Percentiles rank a stretch among this genome's conserved stretches.
Conservation (phyloP, 306 rosid species). For the Heteromeles arbutifolia region DNA sequence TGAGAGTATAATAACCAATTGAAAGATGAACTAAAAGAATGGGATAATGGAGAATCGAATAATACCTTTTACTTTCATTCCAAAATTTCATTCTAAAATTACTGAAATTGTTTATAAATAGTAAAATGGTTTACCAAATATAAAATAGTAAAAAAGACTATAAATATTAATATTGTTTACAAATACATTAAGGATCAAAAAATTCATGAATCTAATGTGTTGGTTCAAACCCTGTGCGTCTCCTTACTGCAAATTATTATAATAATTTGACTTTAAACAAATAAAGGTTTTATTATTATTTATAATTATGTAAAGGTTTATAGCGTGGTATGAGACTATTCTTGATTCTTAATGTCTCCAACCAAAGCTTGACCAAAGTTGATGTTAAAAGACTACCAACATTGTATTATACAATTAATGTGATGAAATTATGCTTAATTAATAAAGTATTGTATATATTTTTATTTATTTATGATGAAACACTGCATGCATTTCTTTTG, state of each 20-base stretch:
- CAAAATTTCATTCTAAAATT: not conserved
- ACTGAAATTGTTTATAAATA: not conserved
- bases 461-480: too few species aligned
- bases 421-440: too few species aligned
- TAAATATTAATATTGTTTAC: too few species aligned
- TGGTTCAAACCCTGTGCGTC: too few species aligned
- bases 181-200: not conserved
- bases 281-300: not conserved
- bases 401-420: not conserved
- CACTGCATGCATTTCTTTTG: too few species aligned
- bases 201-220: not conserved
- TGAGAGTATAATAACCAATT: not conserved
- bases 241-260: too few species aligned
- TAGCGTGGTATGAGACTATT: not conserved
- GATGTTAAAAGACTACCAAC: not conserved
- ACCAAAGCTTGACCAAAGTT: not conserved
- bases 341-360: not conserved
- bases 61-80: not conserved
- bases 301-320: not conserved
- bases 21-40: not conserved
- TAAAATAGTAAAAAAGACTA: not conserved
- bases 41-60: not conserved
- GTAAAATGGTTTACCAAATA: not conserved
- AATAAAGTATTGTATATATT: too few species aligned
- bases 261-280: not conserved